These are phyloP conservation scores for Sporothrix brunneoviolacea DNA, from an alignment of 2,329 filamentous ascomycete species.

Conservation along the genomic window DNA sequence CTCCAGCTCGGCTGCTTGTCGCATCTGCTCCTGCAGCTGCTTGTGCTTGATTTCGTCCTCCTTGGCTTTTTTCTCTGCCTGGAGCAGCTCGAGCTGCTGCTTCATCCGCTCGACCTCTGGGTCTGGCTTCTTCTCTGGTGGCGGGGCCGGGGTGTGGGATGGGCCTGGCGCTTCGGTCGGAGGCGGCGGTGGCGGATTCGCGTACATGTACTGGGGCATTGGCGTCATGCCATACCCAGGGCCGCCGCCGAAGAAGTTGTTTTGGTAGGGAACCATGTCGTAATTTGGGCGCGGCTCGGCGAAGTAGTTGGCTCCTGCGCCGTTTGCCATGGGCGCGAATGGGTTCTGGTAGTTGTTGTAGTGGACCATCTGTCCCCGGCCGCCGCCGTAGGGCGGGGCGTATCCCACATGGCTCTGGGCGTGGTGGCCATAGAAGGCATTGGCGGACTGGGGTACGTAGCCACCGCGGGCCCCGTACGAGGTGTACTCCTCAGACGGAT, in stretches of 20 bases:
- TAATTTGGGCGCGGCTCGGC: conserved; percentile 34
- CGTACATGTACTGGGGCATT: conserved; percentile 35
- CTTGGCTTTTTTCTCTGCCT: conserved; percentile 38
- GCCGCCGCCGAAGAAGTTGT: conserved; percentile 27
- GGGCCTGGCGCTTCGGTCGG: conserved; percentile 34
- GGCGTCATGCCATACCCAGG: conserved; percentile 25
- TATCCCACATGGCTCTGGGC: conserved; percentile 43
- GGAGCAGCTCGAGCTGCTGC: conserved; percentile 48
- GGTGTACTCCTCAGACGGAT: conserved; percentile 57
- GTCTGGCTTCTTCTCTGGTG: conserved; percentile 34
- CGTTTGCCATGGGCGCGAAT: conserved; percentile 36
- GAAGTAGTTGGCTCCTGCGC: conserved; percentile 36
- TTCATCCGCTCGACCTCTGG: conserved; percentile 56
- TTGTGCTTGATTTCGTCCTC: conserved; percentile 39
- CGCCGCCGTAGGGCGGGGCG: conserved; percentile 31
- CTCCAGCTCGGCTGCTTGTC: conserved; percentile 24
- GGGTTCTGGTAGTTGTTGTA: conserved; percentile 37
- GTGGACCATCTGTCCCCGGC: conserved; percentile 38
- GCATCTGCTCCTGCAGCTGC: conserved; percentile 36
- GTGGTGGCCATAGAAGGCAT: conserved; percentile 30
- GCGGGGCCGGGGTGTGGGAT: conserved; percentile 33
- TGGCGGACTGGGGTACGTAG: conserved; percentile 24
- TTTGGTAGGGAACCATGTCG: conserved; percentile 46
- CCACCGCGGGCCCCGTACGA: conserved; percentile 30
- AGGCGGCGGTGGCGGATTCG: conserved; percentile 35